A percentile compares a stretch with the other conserved stretches of the same genome.
phyloP scores from a whole-genome alignment of 352 stramenopile species.

The Pythium myriotylum region DNA sequence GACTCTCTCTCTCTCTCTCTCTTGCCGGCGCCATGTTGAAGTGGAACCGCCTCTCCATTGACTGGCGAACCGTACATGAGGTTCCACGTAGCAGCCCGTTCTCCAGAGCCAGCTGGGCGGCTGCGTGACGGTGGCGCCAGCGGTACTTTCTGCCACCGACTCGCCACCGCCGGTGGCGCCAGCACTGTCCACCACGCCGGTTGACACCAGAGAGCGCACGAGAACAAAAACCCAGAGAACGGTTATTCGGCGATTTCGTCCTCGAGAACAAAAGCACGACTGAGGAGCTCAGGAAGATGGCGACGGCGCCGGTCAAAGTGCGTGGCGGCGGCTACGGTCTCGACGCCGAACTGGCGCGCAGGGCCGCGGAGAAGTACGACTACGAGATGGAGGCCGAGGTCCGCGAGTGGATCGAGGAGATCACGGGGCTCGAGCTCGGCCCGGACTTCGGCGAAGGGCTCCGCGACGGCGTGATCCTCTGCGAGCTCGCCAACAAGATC shows the following conservation, averaged over 20 bases:
- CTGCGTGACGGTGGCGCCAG: slow-evolving; percentile 6
- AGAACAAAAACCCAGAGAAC: neutral
- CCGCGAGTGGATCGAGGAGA: slow-evolving; percentile 82
- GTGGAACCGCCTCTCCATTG: neutral
- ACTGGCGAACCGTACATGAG: neutral
- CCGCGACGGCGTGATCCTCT: slow-evolving; percentile 83
- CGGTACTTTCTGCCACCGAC: slow-evolving; percentile 8
- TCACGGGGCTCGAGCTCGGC: slow-evolving; percentile 76
- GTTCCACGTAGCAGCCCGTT: neutral
- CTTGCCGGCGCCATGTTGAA: slow-evolving; percentile 2
- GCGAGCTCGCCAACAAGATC: slow-evolving; percentile 83
- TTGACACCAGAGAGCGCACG: slow-evolving; percentile 1
- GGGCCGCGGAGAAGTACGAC: slow-evolving; percentile 88
- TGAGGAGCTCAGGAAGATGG: slow-evolving; percentile 6
- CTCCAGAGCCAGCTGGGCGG: slow-evolving; percentile 7
- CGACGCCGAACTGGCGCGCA: slow-evolving; percentile 87
- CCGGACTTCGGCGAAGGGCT: slow-evolving; percentile 81
- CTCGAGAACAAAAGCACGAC: neutral
- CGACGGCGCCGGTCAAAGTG: slow-evolving; percentile 53
- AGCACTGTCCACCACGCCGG: slow-evolving; percentile 1
- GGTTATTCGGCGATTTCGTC: neutral
- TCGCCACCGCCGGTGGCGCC: slow-evolving; percentile 12
- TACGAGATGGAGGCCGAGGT: slow-evolving; percentile 86
- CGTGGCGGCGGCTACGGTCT: slow-evolving; percentile 86
- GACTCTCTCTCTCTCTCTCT: too few relatives aligned